Evolutionary conservation across 257 asterid species (phyloP).

Genomic region (Verbascum thapsus): DNA sequence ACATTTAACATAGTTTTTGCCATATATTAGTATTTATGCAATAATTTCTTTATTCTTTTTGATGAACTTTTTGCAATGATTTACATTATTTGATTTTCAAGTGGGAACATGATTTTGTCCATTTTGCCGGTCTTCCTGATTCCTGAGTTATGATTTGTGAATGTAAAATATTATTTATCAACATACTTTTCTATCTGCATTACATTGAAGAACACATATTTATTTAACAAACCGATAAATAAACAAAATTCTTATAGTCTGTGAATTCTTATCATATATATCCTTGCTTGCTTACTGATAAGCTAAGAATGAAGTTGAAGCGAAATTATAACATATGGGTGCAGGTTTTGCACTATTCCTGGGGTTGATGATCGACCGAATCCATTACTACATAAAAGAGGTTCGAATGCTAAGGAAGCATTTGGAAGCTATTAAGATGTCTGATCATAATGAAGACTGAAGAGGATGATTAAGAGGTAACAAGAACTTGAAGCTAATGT

Average conservation of each 20-base stretch:
- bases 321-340: constrained; percentile 23
- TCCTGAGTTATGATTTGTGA: no score
- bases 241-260: neutral
- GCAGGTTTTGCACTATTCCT: constrained; percentile 67
- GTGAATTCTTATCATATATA: constrained; percentile 9
- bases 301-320: constrained; percentile 22
- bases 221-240: neutral
- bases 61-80: no score
- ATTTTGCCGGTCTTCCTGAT: neutral
- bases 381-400: constrained; percentile 90
- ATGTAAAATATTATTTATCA: neutral
- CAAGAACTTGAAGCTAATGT: neutral
- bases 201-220: neutral
- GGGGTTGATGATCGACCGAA: constrained; percentile 74
- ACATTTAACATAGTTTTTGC: no score
- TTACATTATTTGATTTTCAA: neutral
- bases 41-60: no score
- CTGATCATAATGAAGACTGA: constrained; percentile 40
- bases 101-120: constrained; percentile 1
- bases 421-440: constrained; percentile 67
- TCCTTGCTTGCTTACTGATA: constrained; percentile 4
- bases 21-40: no score
- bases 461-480: constrained; percentile 37
- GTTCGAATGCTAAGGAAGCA: constrained; percentile 78
- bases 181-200: neutral